Evolutionary conservation across 208 protist genomes (phyloP).

Genomic region (Spongospora subterranea): DNA sequence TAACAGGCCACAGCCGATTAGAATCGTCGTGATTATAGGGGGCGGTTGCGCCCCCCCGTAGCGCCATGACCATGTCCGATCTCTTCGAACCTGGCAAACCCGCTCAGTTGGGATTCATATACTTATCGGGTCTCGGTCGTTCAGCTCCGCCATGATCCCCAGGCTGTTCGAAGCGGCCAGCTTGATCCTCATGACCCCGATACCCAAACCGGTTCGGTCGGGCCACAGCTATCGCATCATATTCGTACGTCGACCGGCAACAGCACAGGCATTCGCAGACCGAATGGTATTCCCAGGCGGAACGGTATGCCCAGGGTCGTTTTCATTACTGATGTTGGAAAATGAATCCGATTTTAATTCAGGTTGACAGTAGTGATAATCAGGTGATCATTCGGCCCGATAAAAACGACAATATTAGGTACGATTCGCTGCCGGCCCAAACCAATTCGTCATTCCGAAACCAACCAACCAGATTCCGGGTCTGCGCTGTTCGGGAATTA

Average conservation of each 20-base stretch:
- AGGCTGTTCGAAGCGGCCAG: slow-evolving; percentile 10
- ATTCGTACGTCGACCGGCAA: not conserved
- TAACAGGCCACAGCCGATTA: no score
- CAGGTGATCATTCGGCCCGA: not conserved
- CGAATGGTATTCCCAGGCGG: slow-evolving; percentile 51
- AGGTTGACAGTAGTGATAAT: not conserved
- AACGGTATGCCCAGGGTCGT: not conserved
- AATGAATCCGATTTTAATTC: not conserved
- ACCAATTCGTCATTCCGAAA: not conserved
- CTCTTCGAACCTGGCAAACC: no score
- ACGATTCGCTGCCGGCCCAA: not conserved
- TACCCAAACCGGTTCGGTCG: not conserved
- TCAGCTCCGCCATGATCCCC: not conserved
- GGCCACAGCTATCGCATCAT: not conserved
- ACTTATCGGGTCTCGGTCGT: no score
- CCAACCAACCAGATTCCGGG: not conserved
- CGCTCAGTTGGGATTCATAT: no score
- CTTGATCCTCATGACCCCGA: not conserved
- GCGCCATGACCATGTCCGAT: no score
- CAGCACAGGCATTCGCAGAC: not conserved
- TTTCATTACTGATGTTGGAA: not conserved
- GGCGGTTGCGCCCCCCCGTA: no score
- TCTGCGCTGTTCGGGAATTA: slow-evolving; percentile 15
- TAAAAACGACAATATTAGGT: not conserved
- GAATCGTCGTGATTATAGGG: no score